phyloP scores from a whole-genome alignment of 1,284 basidiomycete genomes.

The Sanghuangporus sanghuang region DNA sequence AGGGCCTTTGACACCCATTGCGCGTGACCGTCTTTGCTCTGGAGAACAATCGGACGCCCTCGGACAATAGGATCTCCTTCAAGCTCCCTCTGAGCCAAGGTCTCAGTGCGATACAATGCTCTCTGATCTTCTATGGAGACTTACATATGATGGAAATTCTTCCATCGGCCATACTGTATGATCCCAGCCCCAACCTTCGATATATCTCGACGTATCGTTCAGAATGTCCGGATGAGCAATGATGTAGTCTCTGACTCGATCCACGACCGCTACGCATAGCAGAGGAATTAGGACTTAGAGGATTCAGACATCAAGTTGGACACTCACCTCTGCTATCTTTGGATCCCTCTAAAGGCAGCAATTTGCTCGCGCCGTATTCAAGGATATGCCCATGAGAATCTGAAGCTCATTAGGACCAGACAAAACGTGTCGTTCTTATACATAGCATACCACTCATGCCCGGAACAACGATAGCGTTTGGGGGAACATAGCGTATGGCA shows the following conservation, averaged over 20 bases:
- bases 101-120: neutral
- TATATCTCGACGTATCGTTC: conserved; percentile 53
- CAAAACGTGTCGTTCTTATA: neutral
- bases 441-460: conserved; percentile 54
- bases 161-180: conserved; percentile 72
- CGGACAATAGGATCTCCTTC: conserved; percentile 64
- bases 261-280: conserved; percentile 49
- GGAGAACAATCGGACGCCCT: conserved; percentile 67
- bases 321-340: conserved; percentile 48
- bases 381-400: conserved; percentile 82
- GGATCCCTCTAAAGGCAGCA: conserved; percentile 63
- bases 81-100: conserved; percentile 53
- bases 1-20: conserved; percentile 75
- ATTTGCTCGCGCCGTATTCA: conserved; percentile 65
- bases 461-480: conserved; percentile 57
- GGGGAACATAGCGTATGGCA: conserved; percentile 26
- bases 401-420: conserved; percentile 25
- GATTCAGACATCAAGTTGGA: conserved; percentile 4
- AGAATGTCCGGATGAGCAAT: conserved; percentile 48
- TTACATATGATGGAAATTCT: conserved; percentile 72
- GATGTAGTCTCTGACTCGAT: conserved; percentile 62
- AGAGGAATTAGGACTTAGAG: neutral
- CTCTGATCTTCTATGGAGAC: conserved; percentile 21
- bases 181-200: conserved; percentile 90
- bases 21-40: conserved; percentile 87